phyloP scores from a whole-genome alignment of 441 rosid species.

The Eugenia klotzschiana region DNA sequence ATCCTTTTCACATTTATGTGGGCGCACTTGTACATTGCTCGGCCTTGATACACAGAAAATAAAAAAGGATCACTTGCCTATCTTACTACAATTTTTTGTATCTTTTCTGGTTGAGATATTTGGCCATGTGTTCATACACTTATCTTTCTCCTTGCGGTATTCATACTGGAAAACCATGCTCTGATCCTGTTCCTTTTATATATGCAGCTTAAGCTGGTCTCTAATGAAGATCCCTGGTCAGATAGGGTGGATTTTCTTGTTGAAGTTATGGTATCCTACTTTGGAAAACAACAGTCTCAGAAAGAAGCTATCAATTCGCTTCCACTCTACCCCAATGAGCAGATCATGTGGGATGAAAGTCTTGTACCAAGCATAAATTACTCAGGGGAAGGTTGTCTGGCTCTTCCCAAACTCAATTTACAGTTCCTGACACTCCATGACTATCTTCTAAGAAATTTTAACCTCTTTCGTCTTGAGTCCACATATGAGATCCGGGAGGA shows the following conservation, averaged over 20 bases:
- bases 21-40: neutral
- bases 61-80: neutral
- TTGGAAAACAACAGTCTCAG: conserved; percentile 89
- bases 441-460: conserved; percentile 88
- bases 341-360: conserved; percentile 99
- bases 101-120: neutral
- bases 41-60: neutral
- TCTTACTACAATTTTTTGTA: neutral
- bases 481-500: conserved; percentile 99
- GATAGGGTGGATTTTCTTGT: conserved; percentile 72
- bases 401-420: conserved; percentile 94
- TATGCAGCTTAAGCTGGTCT: conserved; percentile 79
- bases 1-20: neutral
- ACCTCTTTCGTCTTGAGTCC: conserved; percentile 95
- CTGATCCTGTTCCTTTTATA: neutral
- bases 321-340: conserved; percentile 97
- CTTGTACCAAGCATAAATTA: conserved; percentile 95
- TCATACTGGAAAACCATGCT: neutral
- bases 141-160: neutral
- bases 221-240: conserved; percentile 79
- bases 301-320: conserved; percentile 97
- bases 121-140: neutral
- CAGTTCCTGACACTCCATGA: conserved; percentile 96
- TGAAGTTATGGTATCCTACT: conserved; percentile 89
- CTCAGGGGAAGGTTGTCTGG: conserved; percentile 98